Evolutionary conservation across 2,329 filamentous ascomycete species (phyloP), one percentile per base, ranked within the genome.

Genomic region (Dryadomyces sulphureus): DNA sequence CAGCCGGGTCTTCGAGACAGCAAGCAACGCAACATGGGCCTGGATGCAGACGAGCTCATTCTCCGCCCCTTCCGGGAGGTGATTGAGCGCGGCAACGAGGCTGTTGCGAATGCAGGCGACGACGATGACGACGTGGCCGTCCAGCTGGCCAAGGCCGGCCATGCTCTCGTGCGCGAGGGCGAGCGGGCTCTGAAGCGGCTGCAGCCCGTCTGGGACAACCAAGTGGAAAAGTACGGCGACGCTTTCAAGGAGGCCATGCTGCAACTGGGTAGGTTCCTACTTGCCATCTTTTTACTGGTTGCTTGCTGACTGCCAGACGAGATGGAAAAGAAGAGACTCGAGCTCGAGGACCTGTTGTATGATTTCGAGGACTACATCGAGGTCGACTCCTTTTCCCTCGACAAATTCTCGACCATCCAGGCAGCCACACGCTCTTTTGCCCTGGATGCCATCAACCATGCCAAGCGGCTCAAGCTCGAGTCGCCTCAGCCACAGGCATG

Each of bases 301-400:
- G 36, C 24, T 7, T 4, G 12, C 49, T 49, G 21, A 44, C 41
- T 16, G 20, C 36, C 43, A 59, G 59, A 58, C 17, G 57, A 57
- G 17, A 50, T 62, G 22, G 55, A 60, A 35, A 55, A 53, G 41
- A 54, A 53, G 45, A 46, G 60, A 16, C 52, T 61, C 11, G 47
- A 52, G 16, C 53, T 67, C 4, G 64, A 66, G 42, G 62, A 65
- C 45, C 54, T 66, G 3, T 57, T 68, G 7, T 68, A 66, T 52
- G 65, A 67, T 48, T 61, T 68, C 38, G 65, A 68, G 36, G 65
- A 68, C 54, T 66, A 60, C 46, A 60, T 60, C 24, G 59, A 65
- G 22, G 50, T 56, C 6, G 61, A 62, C 40, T 56, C 60, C 5
- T 67, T 65, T 46, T 60, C 64, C 9, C 50, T 54, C 19, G 52